A percentile compares a stretch with the other conserved stretches of the same genome.
Evolutionary conservation across 345 rosid genomes (phyloP).

Genomic region (Erysimum cheiranthoides): DNA sequence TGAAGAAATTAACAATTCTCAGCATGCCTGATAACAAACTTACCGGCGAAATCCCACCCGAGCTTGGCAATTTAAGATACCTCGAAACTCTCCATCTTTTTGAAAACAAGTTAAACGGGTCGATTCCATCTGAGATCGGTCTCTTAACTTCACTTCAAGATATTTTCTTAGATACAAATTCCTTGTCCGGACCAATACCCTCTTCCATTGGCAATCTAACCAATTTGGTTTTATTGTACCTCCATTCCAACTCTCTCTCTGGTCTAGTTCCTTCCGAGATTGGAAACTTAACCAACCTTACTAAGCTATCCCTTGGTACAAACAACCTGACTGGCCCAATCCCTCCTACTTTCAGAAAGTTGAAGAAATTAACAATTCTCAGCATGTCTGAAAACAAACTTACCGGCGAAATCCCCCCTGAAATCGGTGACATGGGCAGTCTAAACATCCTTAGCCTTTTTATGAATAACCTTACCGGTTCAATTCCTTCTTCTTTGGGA

Average conservation of each 20-base stretch:
- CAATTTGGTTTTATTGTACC: slow-evolving; percentile 36
- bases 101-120: no score
- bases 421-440: slow-evolving; percentile 12
- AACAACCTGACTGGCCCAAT: slow-evolving; percentile 35
- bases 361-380: not conserved
- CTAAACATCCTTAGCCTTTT: not conserved
- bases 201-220: slow-evolving; percentile 35
- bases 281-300: slow-evolving; percentile 44
- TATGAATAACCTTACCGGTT: not conserved
- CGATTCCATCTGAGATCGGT: no score
- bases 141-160: no score
- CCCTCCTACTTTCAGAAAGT: slow-evolving; percentile 40
- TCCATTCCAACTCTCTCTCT: slow-evolving; percentile 36
- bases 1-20: no score
- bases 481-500: slow-evolving; percentile 32
- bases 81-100: no score
- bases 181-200: slow-evolving; percentile 45
- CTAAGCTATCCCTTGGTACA: slow-evolving; percentile 36
- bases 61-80: no score
- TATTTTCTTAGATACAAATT: not conserved
- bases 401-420: slow-evolving; percentile 33
- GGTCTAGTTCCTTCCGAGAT: slow-evolving; percentile 42
- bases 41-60: no score
- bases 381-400: slow-evolving; percentile 19
- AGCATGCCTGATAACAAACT: no score